phyloP scores from a whole-genome alignment of 2,329 filamentous ascomycete genomes.

The Magnaporthales sp. region DNA sequence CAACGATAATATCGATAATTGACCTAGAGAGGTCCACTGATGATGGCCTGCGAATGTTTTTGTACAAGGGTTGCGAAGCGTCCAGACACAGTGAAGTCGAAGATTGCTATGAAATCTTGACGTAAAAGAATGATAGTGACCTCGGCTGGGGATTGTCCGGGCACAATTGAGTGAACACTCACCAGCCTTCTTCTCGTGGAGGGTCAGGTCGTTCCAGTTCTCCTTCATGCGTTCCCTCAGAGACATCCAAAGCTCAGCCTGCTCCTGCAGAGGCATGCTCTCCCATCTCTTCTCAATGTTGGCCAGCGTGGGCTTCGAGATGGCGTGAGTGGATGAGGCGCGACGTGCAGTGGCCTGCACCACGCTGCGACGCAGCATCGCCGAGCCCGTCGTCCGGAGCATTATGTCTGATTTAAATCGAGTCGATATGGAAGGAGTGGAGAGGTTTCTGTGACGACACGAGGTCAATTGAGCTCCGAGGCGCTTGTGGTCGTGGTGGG shows the following conservation, averaged over 20 bases:
- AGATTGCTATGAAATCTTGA: background rate
- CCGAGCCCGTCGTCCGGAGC: constrained; percentile 46
- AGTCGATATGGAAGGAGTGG: constrained; percentile 8
- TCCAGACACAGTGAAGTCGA: background rate
- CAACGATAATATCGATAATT: background rate
- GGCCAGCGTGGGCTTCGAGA: constrained; percentile 94
- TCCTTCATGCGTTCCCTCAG: constrained; percentile 98
- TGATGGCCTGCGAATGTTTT: background rate
- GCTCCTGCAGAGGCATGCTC: constrained; percentile 93
- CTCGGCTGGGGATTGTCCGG: background rate
- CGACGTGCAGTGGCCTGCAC: constrained; percentile 33
- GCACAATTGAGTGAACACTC: constrained; percentile 35
- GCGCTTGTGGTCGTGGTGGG: background rate
- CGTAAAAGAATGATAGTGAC: background rate
- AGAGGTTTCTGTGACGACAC: constrained; percentile 14
- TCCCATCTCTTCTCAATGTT: constrained; percentile 99
- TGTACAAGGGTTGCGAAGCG: no score
- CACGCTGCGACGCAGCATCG: constrained; percentile 41
- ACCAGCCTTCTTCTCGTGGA: constrained; percentile 99
- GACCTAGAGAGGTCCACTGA: background rate
- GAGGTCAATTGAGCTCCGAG: constrained; percentile 14
- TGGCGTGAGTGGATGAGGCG: constrained; percentile 71
- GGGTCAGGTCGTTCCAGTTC: constrained; percentile 89
- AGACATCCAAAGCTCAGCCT: constrained; percentile 98
- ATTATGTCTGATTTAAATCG: constrained; percentile 25